phyloP scores from a whole-genome alignment of 805 yeast species.

The Wickerhamiella siamensis region DNA sequence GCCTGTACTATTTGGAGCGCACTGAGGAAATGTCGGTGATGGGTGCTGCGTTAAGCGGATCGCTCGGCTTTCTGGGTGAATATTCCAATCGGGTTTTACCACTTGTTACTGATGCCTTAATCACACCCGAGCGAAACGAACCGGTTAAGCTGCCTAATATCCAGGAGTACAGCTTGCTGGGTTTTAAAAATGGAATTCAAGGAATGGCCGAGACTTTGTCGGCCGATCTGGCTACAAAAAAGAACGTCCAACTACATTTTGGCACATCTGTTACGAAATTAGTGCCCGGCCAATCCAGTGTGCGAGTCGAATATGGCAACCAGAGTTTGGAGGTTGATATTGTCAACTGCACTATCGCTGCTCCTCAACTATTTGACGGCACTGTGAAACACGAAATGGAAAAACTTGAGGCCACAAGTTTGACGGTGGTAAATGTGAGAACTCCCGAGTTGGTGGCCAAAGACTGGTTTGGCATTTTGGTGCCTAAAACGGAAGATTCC shows the following conservation, averaged over 20 bases:
- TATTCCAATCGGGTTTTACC: conserved; percentile 18
- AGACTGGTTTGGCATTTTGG: conserved; percentile 77
- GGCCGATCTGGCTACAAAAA: conserved; percentile 9
- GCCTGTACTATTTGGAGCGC: conserved; percentile 41
- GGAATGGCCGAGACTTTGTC: conserved; percentile 18
- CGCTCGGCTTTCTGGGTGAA: conserved; percentile 19
- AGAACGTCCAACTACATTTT: conserved; percentile 16
- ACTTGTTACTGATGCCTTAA: conserved; percentile 16
- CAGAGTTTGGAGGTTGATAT: conserved; percentile 7
- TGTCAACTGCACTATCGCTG: conserved; percentile 13
- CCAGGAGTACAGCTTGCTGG: conserved; percentile 14
- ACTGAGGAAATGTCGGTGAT: conserved; percentile 37
- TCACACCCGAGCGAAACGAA: conserved; percentile 8
- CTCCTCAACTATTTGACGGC: conserved; percentile 8
- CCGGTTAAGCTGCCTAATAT: conserved; percentile 1
- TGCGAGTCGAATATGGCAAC: neutral
- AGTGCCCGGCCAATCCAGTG: neutral
- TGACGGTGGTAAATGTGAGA: conserved; percentile 59
- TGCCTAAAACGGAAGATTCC: conserved; percentile 41
- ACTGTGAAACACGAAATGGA: conserved; percentile 5
- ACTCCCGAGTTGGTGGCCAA: conserved; percentile 30
- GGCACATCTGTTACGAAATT: conserved; percentile 9
- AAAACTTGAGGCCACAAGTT: conserved; percentile 38
- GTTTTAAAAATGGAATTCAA: conserved; percentile 21
- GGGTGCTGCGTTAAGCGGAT: conserved; percentile 30